Conservation (phyloP, 2,329 filamentous ascomycete species). For the Gyromitra esculenta region DNA sequence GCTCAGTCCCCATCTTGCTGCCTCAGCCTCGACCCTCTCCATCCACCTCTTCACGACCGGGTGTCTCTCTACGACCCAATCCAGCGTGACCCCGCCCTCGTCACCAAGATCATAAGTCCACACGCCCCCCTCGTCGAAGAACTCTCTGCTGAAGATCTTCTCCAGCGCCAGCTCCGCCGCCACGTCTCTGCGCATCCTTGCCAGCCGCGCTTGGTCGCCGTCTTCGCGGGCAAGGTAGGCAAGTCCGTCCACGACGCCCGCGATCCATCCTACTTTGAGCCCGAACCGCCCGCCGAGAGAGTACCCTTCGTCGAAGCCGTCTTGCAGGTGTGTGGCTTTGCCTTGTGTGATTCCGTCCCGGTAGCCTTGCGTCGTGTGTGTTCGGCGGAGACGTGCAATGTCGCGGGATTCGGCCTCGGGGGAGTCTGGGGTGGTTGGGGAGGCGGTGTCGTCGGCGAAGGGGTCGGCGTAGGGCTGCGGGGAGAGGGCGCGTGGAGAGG, state of each 20-base stretch:
- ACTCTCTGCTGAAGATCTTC: constrained; percentile 72
- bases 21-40: constrained; percentile 62
- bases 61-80: constrained; percentile 73
- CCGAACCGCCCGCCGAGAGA: constrained; percentile 83
- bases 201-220: constrained; percentile 54
- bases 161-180: constrained; percentile 70
- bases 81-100: constrained; percentile 66
- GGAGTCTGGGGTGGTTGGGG: constrained; percentile 27
- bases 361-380: constrained; percentile 87
- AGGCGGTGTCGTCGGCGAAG: constrained; percentile 47
- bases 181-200: constrained; percentile 64
- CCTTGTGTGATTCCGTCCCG: constrained; percentile 82
- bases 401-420: constrained; percentile 69
- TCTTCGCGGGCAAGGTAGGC: constrained; percentile 55
- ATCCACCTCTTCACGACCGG: constrained; percentile 74
- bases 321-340: constrained; percentile 80
- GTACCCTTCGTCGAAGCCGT: constrained; percentile 92
- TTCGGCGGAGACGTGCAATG: constrained; percentile 75
- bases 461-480: constrained; percentile 58
- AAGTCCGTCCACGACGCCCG: constrained; percentile 82
- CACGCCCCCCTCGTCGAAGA: constrained; percentile 74
- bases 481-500: constrained; percentile 35
- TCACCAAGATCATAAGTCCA: constrained; percentile 70
- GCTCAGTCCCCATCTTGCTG: constrained; percentile 61
- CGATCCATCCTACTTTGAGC: constrained; percentile 74